Evolutionary conservation across 768 basidiomycete species (phyloP).

Genomic region (Boletus patriciae): DNA sequence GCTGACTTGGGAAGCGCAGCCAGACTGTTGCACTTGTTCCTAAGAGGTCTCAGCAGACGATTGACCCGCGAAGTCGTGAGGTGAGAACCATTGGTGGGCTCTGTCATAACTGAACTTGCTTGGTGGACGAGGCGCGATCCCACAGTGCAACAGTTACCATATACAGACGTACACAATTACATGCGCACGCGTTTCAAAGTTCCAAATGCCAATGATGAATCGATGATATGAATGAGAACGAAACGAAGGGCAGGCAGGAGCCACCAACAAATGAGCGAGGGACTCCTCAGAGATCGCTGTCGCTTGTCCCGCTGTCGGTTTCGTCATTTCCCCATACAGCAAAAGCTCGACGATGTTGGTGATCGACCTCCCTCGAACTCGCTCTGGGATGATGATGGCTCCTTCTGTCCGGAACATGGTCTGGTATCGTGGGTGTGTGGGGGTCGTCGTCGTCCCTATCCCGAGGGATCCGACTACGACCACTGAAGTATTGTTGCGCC

Average conservation of each 20-base stretch:
- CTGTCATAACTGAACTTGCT: constrained; percentile 16
- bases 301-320: constrained; percentile 82
- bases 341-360: constrained; percentile 55
- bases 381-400: constrained; percentile 10
- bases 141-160: constrained; percentile 10
- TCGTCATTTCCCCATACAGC: constrained; percentile 89
- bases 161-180: constrained; percentile 8
- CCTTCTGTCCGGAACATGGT: constrained; percentile 20
- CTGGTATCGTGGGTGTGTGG: constrained; percentile 62
- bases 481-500: constrained; percentile 37
- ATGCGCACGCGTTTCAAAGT: background rate
- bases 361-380: constrained; percentile 22
- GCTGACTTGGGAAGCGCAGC: constrained; percentile 27
- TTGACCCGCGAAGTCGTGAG: constrained; percentile 43
- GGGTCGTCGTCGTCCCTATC: constrained; percentile 61
- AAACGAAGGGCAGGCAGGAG: background rate
- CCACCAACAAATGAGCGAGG: background rate
- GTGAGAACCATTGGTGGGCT: constrained; percentile 20
- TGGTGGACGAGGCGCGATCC: constrained; percentile 5
- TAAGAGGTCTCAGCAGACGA: constrained; percentile 48
- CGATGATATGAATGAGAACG: background rate
- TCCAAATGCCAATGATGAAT: background rate
- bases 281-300: constrained; percentile 48
- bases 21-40: constrained; percentile 44
- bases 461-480: constrained; percentile 58